Conservation (phyloP, 305 asterid species). For the Withania somnifera region DNA sequence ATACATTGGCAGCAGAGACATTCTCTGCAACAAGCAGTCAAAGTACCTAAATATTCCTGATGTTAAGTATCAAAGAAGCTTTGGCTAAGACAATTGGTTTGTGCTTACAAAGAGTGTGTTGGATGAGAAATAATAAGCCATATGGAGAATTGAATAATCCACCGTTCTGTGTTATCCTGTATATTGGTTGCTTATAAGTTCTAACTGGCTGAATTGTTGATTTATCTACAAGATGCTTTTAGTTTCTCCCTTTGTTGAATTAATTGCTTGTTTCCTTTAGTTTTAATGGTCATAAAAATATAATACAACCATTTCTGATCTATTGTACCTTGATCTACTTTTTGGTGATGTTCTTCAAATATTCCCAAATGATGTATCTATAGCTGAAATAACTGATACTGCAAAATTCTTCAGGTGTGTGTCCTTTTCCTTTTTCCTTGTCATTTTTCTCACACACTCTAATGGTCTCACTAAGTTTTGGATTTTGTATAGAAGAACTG, state of each 20-base stretch:
- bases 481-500: background rate
- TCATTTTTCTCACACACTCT: background rate
- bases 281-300: background rate
- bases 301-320: background rate
- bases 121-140: too few species aligned
- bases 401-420: constrained; percentile 57
- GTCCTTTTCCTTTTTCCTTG: background rate
- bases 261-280: background rate
- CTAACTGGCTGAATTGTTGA: background rate
- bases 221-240: background rate
- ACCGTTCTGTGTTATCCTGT: background rate
- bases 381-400: constrained; percentile 54
- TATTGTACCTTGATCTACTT: background rate
- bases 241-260: background rate
- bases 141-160: background rate
- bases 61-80: background rate
- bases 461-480: background rate
- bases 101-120: background rate
- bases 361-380: constrained; percentile 72
- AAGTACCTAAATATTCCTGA: background rate
- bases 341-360: constrained; percentile 40
- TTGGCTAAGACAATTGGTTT: background rate
- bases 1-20: background rate
- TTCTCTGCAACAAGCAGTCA: background rate
- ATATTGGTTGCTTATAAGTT: background rate